Conservation (phyloP, 1,284 basidiomycete species). For the Irpex rosettiformis region DNA sequence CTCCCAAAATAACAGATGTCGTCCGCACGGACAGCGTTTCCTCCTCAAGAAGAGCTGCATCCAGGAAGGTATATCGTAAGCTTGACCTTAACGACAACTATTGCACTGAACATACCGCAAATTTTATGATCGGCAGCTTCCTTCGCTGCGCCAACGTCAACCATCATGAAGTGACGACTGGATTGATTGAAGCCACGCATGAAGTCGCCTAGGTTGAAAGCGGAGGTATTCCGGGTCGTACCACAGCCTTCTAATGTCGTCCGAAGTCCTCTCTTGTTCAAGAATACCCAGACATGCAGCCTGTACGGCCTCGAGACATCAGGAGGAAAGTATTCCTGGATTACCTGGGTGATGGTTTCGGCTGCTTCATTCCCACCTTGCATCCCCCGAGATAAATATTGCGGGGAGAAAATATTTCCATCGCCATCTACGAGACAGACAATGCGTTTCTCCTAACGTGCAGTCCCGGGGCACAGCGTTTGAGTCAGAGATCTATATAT, state of each 20-base stretch:
- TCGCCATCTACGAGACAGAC: background rate
- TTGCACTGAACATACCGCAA: background rate
- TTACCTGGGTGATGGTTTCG: background rate
- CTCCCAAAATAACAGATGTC: background rate
- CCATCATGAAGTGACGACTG: background rate
- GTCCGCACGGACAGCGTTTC: background rate
- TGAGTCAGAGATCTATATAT: too few relatives aligned
- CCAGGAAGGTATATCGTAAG: background rate
- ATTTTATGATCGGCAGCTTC: background rate
- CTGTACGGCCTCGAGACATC: background rate
- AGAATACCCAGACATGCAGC: background rate
- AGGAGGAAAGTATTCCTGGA: background rate
- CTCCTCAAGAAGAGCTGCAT: background rate
- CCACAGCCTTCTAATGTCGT: background rate
- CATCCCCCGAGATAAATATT: background rate
- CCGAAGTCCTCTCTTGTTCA: background rate
- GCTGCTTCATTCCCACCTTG: background rate
- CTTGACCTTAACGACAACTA: background rate
- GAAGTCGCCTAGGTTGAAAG: background rate
- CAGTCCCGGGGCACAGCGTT: too few relatives aligned
- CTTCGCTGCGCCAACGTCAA: background rate
- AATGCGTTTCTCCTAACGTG: too few relatives aligned
- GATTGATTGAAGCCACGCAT: background rate
- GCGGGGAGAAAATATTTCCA: background rate
- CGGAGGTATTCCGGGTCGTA: background rate